phyloP scores from a whole-genome alignment of 2,329 filamentous ascomycete genomes.

The Botrytis cinerea region DNA sequence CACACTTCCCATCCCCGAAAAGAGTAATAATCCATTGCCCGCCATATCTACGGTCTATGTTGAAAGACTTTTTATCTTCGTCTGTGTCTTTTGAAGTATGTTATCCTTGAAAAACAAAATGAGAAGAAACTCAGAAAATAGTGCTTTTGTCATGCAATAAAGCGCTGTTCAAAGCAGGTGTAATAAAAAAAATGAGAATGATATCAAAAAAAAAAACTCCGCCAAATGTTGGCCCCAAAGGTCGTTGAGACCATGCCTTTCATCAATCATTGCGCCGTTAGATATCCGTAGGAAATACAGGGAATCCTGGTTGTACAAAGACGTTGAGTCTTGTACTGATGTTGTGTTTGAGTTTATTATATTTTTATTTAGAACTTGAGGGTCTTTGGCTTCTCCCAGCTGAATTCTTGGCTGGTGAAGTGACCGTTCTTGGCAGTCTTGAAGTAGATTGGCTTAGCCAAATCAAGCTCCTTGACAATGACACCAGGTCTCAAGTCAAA shows the following conservation, averaged over 20 bases:
- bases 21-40: constrained; percentile 16
- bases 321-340: constrained; percentile 42
- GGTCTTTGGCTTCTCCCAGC: constrained; percentile 96
- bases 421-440: constrained; percentile 99
- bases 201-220: constrained; percentile 34
- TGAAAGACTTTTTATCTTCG: constrained; percentile 43
- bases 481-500: constrained; percentile 98
- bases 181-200: constrained; percentile 27
- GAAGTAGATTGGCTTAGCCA: constrained; percentile 96
- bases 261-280: constrained; percentile 42
- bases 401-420: constrained; percentile 98
- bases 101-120: constrained; percentile 17
- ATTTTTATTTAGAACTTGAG: constrained; percentile 75
- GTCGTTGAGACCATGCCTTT: constrained; percentile 43
- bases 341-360: constrained; percentile 31
- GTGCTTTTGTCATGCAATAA: constrained; percentile 13
- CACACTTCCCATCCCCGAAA: constrained; percentile 29
- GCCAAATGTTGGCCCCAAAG: constrained; percentile 32
- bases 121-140: background rate
- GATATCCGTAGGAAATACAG: constrained; percentile 37
- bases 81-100: constrained; percentile 21
- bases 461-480: constrained; percentile 95
- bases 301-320: constrained; percentile 32
- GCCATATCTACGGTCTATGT: constrained; percentile 43
- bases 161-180: constrained; percentile 28